phyloP scores from a whole-genome alignment of 2,329 filamentous ascomycete species.

The Fusarium sp. region DNA sequence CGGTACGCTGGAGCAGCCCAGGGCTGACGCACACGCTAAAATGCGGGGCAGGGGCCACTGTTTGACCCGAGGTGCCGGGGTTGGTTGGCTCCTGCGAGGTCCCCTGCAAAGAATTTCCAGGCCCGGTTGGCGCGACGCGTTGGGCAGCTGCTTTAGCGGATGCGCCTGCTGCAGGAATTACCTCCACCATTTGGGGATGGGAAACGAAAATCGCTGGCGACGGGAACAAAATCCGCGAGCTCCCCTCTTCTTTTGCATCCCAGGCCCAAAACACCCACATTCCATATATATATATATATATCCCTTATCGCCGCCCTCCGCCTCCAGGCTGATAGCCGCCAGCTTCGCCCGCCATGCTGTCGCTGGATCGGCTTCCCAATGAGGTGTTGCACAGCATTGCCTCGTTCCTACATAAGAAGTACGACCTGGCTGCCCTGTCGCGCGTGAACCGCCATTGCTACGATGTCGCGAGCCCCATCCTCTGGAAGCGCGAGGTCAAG shows the following conservation, averaged over 20 bases:
- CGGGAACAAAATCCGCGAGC: conserved; percentile 33
- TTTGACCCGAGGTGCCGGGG: neutral
- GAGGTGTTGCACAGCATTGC: conserved; percentile 48
- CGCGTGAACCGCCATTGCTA: conserved; percentile 46
- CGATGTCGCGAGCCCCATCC: conserved; percentile 45
- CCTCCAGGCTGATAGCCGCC: conserved; percentile 26
- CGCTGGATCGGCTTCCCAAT: conserved; percentile 51
- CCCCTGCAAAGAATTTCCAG: conserved; percentile 8
- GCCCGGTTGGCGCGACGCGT: conserved; percentile 14
- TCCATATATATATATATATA: conserved; percentile 5
- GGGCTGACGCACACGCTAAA: conserved; percentile 27
- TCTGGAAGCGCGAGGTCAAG: conserved; percentile 48
- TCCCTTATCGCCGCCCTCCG: neutral
- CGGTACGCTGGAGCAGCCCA: conserved; percentile 17
- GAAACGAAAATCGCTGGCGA: conserved; percentile 17
- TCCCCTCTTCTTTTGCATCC: conserved; percentile 35
- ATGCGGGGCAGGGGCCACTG: conserved; percentile 17
- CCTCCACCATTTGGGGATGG: conserved; percentile 12
- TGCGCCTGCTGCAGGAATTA: conserved; percentile 14
- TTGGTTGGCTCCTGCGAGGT: conserved; percentile 25
- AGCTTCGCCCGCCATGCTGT: conserved; percentile 46
- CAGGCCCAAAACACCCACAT: conserved; percentile 17
- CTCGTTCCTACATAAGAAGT: conserved; percentile 45
- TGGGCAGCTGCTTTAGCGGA: conserved; percentile 11
- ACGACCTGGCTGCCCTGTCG: conserved; percentile 47